Evolutionary conservation across 2,329 filamentous ascomycete species (phyloP), one percentile per base, ranked within the genome.

Genomic region (Paracamarosporium sp.): DNA sequence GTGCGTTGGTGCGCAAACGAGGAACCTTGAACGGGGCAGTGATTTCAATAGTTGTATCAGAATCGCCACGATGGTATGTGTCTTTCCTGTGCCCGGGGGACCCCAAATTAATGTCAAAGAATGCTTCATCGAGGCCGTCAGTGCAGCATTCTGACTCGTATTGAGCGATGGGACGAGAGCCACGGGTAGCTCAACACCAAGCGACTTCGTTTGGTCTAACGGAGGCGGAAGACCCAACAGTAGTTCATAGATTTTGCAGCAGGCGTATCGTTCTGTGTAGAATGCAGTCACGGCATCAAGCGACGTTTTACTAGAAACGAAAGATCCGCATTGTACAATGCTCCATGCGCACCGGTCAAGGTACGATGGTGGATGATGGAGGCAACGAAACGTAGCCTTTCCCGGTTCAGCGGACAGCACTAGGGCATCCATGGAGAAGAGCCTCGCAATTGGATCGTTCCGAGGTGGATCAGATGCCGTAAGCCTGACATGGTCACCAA

Each of bases 61-160:
- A 25, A 81, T 78, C 22, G 72, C 68, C 1, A 79, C 75, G 6
- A 80, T 75, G 0, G 78, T 81, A 33, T 78, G 72, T 0, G 79
- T 81, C 57, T 81, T 82, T 4, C 79, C 79, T 0, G 80, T 81
- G 4, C 80, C 80, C 1, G 79, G 79, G 12, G 80, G 78, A 0
- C 79, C 79, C 79, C 80, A 81, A 3, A 81, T 67, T 43, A 76
- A 80, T 2, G 75, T 75, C 2, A 81, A 59, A 4, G 69, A 64
- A 45, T 69, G 61, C 1, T 43, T 65, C 28, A 79, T 57, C 3
- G 78, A 60, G 27, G 66, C 69, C 25, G 51, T 28, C 1, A 80
- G 66, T 5, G 77, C 77, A 6, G 62, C 54, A 47, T 73, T 76
- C 50, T 79, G 76, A 53, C 74, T 76, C 35, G 61, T 54, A 53